phyloP scores from a whole-genome alignment of 176 grass and related monocot genomes.

The Puccinellia tenuiflora region DNA sequence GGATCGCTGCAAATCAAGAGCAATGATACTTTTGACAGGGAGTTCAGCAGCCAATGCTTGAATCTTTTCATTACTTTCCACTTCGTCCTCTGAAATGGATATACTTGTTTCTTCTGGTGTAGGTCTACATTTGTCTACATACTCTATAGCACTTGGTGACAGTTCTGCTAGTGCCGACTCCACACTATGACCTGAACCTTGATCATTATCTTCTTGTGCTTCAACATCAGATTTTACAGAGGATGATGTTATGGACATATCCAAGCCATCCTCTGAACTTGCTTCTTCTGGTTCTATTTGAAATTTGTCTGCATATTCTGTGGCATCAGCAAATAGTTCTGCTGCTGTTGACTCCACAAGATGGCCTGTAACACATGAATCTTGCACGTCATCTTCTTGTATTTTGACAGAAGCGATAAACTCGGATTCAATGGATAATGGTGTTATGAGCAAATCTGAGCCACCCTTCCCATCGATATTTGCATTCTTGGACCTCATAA shows the following conservation, averaged over 20 bases:
- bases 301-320: slow-evolving; percentile 23
- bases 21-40: neutral
- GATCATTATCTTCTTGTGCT: slow-evolving; percentile 21
- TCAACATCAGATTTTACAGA: slow-evolving; percentile 26
- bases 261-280: slow-evolving; percentile 18
- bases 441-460: slow-evolving; percentile 3
- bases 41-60: slow-evolving; percentile 17
- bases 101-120: slow-evolving; percentile 24
- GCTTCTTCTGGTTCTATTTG: slow-evolving; percentile 18
- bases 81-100: slow-evolving; percentile 29
- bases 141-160: slow-evolving; percentile 17
- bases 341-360: slow-evolving; percentile 1
- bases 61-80: slow-evolving; percentile 18
- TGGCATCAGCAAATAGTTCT: slow-evolving; percentile 7
- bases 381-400: slow-evolving; percentile 17
- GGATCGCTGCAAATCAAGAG: slow-evolving; percentile 26
- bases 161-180: slow-evolving; percentile 6
- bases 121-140: slow-evolving; percentile 10
- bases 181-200: slow-evolving; percentile 10
- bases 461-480: slow-evolving; percentile 6
- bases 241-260: slow-evolving; percentile 20
- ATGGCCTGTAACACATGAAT: slow-evolving; percentile 5
- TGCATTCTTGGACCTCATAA: neutral
- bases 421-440: slow-evolving; percentile 13
- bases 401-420: slow-evolving; percentile 16